Evolutionary conservation across 257 asterid genomes (phyloP).

Genomic region (Ballota nigra): DNA sequence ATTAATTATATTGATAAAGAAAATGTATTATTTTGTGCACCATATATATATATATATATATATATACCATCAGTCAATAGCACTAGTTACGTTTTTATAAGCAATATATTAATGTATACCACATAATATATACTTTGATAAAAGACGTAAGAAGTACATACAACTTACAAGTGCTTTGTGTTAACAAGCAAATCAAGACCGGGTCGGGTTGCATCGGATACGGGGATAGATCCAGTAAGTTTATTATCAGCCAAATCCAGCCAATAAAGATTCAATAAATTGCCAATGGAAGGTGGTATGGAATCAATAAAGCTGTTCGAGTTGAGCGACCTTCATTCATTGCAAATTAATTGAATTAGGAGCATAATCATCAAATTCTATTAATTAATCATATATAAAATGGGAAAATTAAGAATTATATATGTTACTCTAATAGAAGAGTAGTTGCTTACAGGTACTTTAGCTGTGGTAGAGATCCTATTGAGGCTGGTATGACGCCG

Average conservation of each 20-base stretch:
- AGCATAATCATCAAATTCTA: neutral
- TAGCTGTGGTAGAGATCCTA: constrained; percentile 62
- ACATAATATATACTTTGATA: too few relatives aligned
- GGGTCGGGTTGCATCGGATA: constrained; percentile 53
- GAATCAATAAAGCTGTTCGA: constrained; percentile 65
- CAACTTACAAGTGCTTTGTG: constrained; percentile 73
- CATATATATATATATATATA: too few relatives aligned
- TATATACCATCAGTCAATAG: too few relatives aligned
- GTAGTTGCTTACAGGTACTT: constrained; percentile 56
- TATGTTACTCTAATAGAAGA: too few relatives aligned
- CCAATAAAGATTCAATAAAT: constrained; percentile 52
- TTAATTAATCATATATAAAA: neutral
- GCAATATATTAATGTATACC: too few relatives aligned
- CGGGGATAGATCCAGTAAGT: constrained; percentile 73
- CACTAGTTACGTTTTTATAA: too few relatives aligned
- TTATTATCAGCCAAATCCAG: constrained; percentile 84
- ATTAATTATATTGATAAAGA: too few relatives aligned
- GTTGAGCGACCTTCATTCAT: constrained; percentile 62
- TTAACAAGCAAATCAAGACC: constrained; percentile 81
- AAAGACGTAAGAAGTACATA: neutral
- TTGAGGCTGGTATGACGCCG: constrained; percentile 70
- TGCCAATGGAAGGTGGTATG: constrained; percentile 74
- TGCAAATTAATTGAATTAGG: neutral
- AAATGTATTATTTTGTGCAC: too few relatives aligned
- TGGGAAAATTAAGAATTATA: too few relatives aligned